phyloP scores from a whole-genome alignment of 371 early-diverging fungal species.

The Mortierella sp. region DNA sequence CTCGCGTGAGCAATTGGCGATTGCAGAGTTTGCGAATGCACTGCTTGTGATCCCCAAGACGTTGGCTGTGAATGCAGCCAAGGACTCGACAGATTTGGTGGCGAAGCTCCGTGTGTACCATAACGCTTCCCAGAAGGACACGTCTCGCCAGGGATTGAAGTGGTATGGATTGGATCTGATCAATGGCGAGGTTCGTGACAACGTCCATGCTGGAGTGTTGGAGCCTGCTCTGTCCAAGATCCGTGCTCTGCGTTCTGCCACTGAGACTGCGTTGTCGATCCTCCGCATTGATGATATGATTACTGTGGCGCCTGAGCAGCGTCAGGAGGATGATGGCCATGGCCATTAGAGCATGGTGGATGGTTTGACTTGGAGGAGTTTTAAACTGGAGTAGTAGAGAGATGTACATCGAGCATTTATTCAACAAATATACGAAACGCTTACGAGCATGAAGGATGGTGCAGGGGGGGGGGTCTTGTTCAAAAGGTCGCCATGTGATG shows the following conservation, averaged over 20 bases:
- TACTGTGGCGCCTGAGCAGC: slow-evolving; percentile 71
- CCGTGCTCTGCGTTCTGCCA: slow-evolving; percentile 98
- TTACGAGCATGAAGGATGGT: neutral
- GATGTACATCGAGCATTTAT: neutral
- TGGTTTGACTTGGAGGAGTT: neutral
- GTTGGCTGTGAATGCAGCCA: slow-evolving; percentile 99
- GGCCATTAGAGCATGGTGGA: slow-evolving; percentile 59
- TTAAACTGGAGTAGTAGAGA: neutral
- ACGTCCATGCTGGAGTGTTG: slow-evolving; percentile 96
- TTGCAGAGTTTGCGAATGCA: slow-evolving; percentile 98
- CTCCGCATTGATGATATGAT: slow-evolving; percentile 99
- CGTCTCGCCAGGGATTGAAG: slow-evolving; percentile 82
- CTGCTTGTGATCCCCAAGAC: slow-evolving; percentile 98
- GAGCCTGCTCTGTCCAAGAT: slow-evolving; percentile 99
- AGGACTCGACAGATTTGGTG: slow-evolving; percentile 97
- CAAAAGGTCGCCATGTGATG: neutral
- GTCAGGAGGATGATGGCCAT: slow-evolving; percentile 67
- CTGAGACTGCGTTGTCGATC: slow-evolving; percentile 99
- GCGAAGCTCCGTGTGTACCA: slow-evolving; percentile 97
- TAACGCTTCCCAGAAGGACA: slow-evolving; percentile 83
- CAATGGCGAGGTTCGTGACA: slow-evolving; percentile 96
- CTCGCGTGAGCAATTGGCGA: slow-evolving; percentile 96
- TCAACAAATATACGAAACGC: neutral
- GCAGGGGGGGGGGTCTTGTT: too few species aligned
- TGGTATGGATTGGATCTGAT: slow-evolving; percentile 96